Evolutionary conservation across 495 filamentous ascomycete genomes (phyloP), one percentile per base, ranked within the genome.

Genomic region (Aspergillus avenaceus): DNA sequence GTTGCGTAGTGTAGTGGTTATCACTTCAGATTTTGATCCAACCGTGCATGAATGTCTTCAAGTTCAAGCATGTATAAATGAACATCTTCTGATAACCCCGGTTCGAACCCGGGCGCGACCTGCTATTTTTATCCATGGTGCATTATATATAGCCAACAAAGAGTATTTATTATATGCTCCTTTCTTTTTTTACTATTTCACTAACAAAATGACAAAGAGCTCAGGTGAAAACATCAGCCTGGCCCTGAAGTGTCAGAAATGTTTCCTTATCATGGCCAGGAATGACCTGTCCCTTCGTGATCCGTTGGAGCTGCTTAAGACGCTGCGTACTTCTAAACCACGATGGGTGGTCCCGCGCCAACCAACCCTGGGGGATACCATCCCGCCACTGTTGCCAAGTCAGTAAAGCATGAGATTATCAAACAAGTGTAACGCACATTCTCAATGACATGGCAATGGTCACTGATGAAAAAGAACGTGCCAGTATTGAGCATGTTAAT

Each of bases 241-340:
- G 38, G 5, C 29, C 45, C 38, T 54, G 45, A 2, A 54, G 41
- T 13, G 29, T 32, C n/a, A 49, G 25, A 24, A 50, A 49, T 6
- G 41, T 50, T 13, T 24, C 32, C 52, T 54, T 49, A 12, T 54
- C 52, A 41, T 54, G 52, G 0, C 52, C 52, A 1, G 46, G 46
- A 11, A 54, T 54, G 13, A 54, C 29, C 22, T 46, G 45, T 3
- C 51, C 51, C 45, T 42, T 48, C 5, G 51, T 54, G 9, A 54
- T 48, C 7, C 51, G 37, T 29, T 49, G n/a, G 25, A 54, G 43
- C 1, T 54, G 51, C 38, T 54, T 54, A 12, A 54, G 36, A 4
- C 51, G 51, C 38, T 54, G 51, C 0, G 51, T 54, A 19, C 51
- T 54, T 21, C 51, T 42, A 28, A 54, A 54, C 51, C 51, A 54